phyloP scores from a whole-genome alignment of 345 rosid species.

The Hypericum androsaemum region DNA sequence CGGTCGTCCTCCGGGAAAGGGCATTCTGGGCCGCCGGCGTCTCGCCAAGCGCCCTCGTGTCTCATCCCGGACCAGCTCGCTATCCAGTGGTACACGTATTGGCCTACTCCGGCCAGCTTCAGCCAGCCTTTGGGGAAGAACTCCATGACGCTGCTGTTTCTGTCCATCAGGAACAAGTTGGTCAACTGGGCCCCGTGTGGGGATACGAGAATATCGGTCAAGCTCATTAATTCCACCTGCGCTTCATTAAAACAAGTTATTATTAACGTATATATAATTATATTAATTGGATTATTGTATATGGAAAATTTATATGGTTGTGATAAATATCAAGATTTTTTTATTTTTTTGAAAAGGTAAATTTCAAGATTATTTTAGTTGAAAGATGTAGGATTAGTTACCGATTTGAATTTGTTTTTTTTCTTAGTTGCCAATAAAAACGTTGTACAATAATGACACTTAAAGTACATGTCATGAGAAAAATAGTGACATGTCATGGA shows the following conservation, averaged over 20 bases:
- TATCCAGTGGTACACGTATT: slow-evolving; percentile 54
- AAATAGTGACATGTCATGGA: too few relatives aligned
- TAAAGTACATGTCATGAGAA: too few relatives aligned
- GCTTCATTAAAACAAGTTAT: background rate
- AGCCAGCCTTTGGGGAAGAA: slow-evolving; percentile 75
- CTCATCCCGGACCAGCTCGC: slow-evolving; percentile 79
- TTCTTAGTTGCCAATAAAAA: too few relatives aligned
- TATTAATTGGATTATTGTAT: too few relatives aligned
- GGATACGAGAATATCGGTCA: slow-evolving; percentile 52
- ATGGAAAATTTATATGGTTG: too few relatives aligned
- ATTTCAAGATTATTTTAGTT: too few relatives aligned
- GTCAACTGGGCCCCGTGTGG: slow-evolving; percentile 72
- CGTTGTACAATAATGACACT: too few relatives aligned
- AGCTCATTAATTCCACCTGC: slow-evolving; percentile 58
- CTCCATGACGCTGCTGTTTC: slow-evolving; percentile 66
- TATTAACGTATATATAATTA: background rate
- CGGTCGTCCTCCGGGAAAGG: slow-evolving; percentile 45
- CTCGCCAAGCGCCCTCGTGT: slow-evolving; percentile 70
- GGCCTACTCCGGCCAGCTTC: slow-evolving; percentile 67
- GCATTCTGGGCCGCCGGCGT: slow-evolving; percentile 46
- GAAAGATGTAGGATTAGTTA: too few relatives aligned
- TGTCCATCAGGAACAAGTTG: slow-evolving; percentile 69
- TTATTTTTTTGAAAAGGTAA: too few relatives aligned
- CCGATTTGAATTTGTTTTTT: too few relatives aligned
- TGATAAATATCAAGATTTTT: too few relatives aligned